phyloP scores from a whole-genome alignment of 345 rosid genomes.

The Lumnitzera littorea region DNA sequence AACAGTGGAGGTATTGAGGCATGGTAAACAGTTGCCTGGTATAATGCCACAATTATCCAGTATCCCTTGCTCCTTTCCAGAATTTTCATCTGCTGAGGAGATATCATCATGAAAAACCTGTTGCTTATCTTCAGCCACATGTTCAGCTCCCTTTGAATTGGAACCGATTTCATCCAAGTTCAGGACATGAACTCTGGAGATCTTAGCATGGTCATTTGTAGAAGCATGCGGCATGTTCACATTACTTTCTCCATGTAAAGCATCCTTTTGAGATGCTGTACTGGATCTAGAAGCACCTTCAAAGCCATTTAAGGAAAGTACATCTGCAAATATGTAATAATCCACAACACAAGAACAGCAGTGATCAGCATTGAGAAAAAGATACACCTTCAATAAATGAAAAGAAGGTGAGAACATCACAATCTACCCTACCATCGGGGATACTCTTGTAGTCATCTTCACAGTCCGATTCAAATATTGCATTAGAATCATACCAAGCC shows the following conservation, averaged over 20 bases:
- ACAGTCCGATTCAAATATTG: conserved; percentile 65
- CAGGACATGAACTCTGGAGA: conserved; percentile 26
- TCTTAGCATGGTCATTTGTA: conserved; percentile 23
- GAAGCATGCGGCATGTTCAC: conserved; percentile 16
- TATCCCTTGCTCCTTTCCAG: conserved; percentile 35
- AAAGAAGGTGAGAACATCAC: conserved; percentile 1
- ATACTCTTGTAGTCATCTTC: conserved; percentile 90
- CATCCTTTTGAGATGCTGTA: conserved; percentile 30
- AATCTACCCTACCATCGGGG: conserved; percentile 50
- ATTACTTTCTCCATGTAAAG: conserved; percentile 25
- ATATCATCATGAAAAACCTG: conserved; percentile 48
- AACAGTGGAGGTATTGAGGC: conserved; percentile 49
- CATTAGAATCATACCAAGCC: conserved; percentile 70
- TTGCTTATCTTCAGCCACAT: conserved; percentile 29
- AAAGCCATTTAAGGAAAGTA: conserved; percentile 45
- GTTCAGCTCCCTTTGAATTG: conserved; percentile 20
- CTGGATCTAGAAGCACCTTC: conserved; percentile 49
- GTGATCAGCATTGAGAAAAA: neutral
- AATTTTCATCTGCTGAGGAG: conserved; percentile 45
- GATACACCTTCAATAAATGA: neutral
- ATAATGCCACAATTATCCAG: conserved; percentile 63
- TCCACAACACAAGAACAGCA: conserved; percentile 3
- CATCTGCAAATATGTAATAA: conserved; percentile 37
- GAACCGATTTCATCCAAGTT: conserved; percentile 25
- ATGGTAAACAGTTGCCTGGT: conserved; percentile 77